Evolutionary conservation across 768 basidiomycete species (phyloP), one percentile per base, ranked within the genome.

Genomic region (Rhizopogon salebrosus): DNA sequence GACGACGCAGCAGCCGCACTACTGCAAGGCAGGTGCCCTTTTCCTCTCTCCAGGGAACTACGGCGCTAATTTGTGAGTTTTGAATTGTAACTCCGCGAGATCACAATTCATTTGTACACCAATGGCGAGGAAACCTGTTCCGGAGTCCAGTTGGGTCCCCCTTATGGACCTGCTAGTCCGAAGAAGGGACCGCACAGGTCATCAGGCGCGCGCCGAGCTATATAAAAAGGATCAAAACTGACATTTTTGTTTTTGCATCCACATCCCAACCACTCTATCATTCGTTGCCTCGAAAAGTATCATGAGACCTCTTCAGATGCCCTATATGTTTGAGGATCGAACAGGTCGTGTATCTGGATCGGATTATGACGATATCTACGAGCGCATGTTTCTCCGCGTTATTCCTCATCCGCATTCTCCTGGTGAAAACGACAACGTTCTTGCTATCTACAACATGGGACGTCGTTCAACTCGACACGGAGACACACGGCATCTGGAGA

Each of bases 331-430:
- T 40, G 87, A 89, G 65, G 86, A 89, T 70, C 80, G 84, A 41
- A 83, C 86, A 0, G 85, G 80, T 18, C 66, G 70, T 13, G 66
- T 77, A 54, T 70, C 75, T 11, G 67, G 70, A 42, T 77, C 84
- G 1, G 85, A 90, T 72, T 89, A 82, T 56, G 85, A 87, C 63
- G 87, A 90, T 60, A 79, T 88, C 58, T 89, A 89, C 63, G 87
- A 90, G 67, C 80, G 87, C 51, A 69, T 82, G 57, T 89, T 86
- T 71, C 76, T 85, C 48, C 84, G 82, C 53, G 75, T 89, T 34
- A 67, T 77, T 5, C 76, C 79, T 3, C 67, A 72, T 20, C 78
- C 82, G 4, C 75, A 75, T 9, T 63, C 63, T 11, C 61, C 57
- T 24, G 55, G 62, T 1, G 56, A 58, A 31, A 62, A 54, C 10